Base-by-base conservation (phyloP, 164 flowering plant species). In the Hamamelis virginiana region DNA sequence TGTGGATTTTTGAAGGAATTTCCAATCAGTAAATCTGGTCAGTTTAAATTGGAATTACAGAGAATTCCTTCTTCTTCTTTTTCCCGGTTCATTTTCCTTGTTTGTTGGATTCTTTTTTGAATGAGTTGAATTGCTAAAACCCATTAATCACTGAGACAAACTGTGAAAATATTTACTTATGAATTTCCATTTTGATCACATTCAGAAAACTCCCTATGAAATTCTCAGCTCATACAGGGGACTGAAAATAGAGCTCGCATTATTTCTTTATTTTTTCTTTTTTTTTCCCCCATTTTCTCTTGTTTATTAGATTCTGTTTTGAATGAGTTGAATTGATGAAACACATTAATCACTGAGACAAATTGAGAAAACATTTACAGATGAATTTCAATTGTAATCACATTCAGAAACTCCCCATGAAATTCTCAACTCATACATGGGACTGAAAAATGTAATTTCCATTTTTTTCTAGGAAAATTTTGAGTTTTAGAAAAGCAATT, bases 1-100 rank as follows among this genome's bases (percentile, higher is more conserved):
- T 92, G 98, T 74, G 98, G 97, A 59, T 91, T 95, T 77, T 78
- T 89, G 62, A 88, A 82, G 72, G 74, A 77, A 23, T 89, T 91
- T 65, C 94, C 91, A 0, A 70, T 91, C 26, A 77, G 79, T 68
- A 47, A 81, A 67, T 69, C 84, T 56, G 96, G 98, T 89, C 59
- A 73, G 90, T 76, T 59, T 38, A 23, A 2, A 19, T 0, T 13
- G 19, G 67, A 47, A 46, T 64, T 26, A 19, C 26, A 43, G 1
- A 38, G 21, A 48, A 33, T 33, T 33, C 2, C 4, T 6, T 33
- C 25, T 63, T 8, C 8, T 25, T 21, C n/a, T n/a, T n/a, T n/a
- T n/a, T n/a, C n/a, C n/a, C n/a, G n/a, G 10, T 45, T 23, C 5
- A 53, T 70, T 61, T 26, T 59, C 13, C 1, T 47, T 53, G 25